Evolutionary conservation across 305 asterid species (phyloP).

Genomic region (Petunia hybrid): DNA sequence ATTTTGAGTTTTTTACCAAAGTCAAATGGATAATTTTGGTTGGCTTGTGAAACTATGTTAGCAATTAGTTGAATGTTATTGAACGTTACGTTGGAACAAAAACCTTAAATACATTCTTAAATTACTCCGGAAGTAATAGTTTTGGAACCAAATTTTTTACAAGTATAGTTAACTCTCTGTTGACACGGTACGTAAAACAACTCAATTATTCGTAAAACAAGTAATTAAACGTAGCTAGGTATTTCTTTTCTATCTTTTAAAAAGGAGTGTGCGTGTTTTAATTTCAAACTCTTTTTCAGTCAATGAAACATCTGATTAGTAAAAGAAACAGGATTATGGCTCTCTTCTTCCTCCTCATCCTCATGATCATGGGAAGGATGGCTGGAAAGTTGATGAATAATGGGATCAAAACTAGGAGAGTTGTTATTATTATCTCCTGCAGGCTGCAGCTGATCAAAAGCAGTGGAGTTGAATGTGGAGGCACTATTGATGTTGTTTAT

Average conservation of each 20-base stretch:
- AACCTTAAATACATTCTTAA: too few relatives aligned
- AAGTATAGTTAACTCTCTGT: neutral
- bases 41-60: too few relatives aligned
- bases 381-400: slow-evolving; percentile 39
- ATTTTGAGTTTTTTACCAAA: too few relatives aligned
- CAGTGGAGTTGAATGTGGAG: slow-evolving; percentile 30
- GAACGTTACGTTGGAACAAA: too few relatives aligned
- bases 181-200: neutral
- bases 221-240: too few relatives aligned
- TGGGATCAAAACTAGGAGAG: slow-evolving; percentile 56
- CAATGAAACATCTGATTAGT: slow-evolving; percentile 60
- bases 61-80: too few relatives aligned
- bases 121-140: too few relatives aligned
- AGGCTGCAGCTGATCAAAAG: slow-evolving; percentile 34
- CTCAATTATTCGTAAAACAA: slow-evolving; percentile 16
- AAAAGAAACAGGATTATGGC: slow-evolving; percentile 59
- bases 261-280: neutral
- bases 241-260: neutral
- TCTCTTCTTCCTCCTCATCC: slow-evolving; percentile 67
- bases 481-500: slow-evolving; percentile 45
- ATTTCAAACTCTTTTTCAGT: too few relatives aligned
- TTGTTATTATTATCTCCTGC: slow-evolving; percentile 38
- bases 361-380: slow-evolving; percentile 40
- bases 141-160: too few relatives aligned
- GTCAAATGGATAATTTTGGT: too few relatives aligned